These are phyloP conservation scores for Helicocarpus griseus DNA, from an alignment of 2,329 filamentous ascomycete species.

Conservation along the genomic window DNA sequence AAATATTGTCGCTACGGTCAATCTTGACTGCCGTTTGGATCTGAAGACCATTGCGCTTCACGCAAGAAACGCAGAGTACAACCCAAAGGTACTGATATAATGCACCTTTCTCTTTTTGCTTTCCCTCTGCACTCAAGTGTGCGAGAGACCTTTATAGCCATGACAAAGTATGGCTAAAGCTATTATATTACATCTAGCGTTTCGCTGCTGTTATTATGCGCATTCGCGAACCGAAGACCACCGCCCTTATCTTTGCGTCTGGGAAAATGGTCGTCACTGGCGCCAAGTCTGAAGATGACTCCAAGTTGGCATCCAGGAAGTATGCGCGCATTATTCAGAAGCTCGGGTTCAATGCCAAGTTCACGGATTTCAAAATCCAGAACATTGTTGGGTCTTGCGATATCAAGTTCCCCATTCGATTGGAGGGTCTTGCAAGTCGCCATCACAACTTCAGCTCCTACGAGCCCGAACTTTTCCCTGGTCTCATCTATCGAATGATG, in stretches of 20 bases:
- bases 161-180: slow-evolving; percentile 37
- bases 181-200: slow-evolving; percentile 53
- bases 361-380: slow-evolving; percentile 99
- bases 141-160: slow-evolving; percentile 17
- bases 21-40: slow-evolving; percentile 92
- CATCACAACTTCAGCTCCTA: slow-evolving; percentile 99
- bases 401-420: slow-evolving; percentile 97
- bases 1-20: slow-evolving; percentile 99
- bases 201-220: slow-evolving; percentile 99
- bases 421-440: slow-evolving; percentile 89
- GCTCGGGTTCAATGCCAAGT: slow-evolving; percentile 98
- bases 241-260: slow-evolving; percentile 91
- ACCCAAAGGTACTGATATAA: slow-evolving; percentile 68
- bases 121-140: background rate
- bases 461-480: slow-evolving; percentile 95
- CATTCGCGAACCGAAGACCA: slow-evolving; percentile 98
- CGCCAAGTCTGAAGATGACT: slow-evolving; percentile 96
- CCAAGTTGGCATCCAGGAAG: slow-evolving; percentile 91
- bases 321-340: slow-evolving; percentile 99
- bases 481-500: slow-evolving; percentile 99
- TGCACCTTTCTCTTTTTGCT: slow-evolving; percentile 14
- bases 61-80: slow-evolving; percentile 97
- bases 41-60: slow-evolving; percentile 98
- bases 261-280: slow-evolving; percentile 99
- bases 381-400: slow-evolving; percentile 98